phyloP scores from a whole-genome alignment of 805 yeast genomes.

The Lachancea sp. region DNA sequence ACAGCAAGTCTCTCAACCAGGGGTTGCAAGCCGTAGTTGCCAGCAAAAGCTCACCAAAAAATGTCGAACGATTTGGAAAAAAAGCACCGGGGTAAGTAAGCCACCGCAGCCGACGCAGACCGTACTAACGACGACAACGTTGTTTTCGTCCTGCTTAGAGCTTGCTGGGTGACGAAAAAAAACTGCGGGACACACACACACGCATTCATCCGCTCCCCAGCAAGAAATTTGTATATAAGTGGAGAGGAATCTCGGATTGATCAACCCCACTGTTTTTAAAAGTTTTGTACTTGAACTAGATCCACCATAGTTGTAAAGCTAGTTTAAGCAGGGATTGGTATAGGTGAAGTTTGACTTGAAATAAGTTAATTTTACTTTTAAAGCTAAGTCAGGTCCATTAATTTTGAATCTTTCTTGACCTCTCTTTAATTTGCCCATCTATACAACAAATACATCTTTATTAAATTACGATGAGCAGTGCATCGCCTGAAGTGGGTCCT shows the following conservation, averaged over 20 bases:
- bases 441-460: neutral
- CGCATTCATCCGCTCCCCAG: too few species aligned
- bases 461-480: slow-evolving; percentile 2
- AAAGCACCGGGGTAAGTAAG: slow-evolving; percentile 8
- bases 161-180: slow-evolving; percentile 1
- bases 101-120: too few species aligned
- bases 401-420: neutral
- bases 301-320: too few species aligned
- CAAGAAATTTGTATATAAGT: slow-evolving; percentile 6
- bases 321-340: too few species aligned
- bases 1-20: neutral
- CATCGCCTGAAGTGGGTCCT: slow-evolving; percentile 10
- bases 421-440: neutral
- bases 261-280: slow-evolving; percentile 4
- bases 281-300: too few species aligned
- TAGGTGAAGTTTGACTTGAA: too few species aligned
- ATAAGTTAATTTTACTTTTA: too few species aligned
- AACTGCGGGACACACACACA: slow-evolving; percentile 3
- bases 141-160: neutral
- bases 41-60: neutral
- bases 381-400: neutral
- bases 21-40: neutral
- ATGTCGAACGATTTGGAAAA: neutral
- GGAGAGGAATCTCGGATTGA: slow-evolving; percentile 1
- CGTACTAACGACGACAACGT: too few species aligned